Conservation (phyloP, 1,139 yeast genomes). For the Magnusiomyces magnusii region DNA sequence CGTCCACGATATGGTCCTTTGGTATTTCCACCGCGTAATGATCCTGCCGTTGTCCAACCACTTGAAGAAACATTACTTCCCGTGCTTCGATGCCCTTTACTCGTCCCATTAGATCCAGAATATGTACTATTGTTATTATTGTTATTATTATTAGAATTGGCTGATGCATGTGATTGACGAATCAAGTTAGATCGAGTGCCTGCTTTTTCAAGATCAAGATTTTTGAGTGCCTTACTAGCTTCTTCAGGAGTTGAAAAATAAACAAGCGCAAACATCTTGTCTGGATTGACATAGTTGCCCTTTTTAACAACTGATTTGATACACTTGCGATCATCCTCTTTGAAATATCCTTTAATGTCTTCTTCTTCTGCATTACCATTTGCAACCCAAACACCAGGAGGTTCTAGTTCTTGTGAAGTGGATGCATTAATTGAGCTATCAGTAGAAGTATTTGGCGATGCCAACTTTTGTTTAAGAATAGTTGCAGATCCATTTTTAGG, state of each 20-base stretch:
- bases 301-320: conserved; percentile 32
- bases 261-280: conserved; percentile 34
- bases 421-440: too few species aligned
- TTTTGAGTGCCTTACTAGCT: conserved; percentile 32
- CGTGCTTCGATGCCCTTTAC: neutral
- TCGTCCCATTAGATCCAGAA: neutral
- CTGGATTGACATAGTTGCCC: conserved; percentile 24
- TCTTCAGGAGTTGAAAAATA: conserved; percentile 33
- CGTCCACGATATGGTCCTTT: neutral
- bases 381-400: conserved; percentile 37
- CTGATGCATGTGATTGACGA: neutral
- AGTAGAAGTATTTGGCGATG: too few species aligned
- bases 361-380: conserved; percentile 32
- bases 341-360: conserved; percentile 30
- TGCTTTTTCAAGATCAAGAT: conserved; percentile 28
- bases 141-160: too few species aligned
- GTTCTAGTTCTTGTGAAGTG: conserved; percentile 11
- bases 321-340: conserved; percentile 29
- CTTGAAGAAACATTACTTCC: neutral
- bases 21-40: neutral
- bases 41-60: neutral
- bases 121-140: neutral
- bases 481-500: neutral
- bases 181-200: conserved; percentile 6
- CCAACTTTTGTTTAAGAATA: too few species aligned